Evolutionary conservation across 2,329 filamentous ascomycete species (phyloP).

Genomic region (Neopestalotiopsis sp.): DNA sequence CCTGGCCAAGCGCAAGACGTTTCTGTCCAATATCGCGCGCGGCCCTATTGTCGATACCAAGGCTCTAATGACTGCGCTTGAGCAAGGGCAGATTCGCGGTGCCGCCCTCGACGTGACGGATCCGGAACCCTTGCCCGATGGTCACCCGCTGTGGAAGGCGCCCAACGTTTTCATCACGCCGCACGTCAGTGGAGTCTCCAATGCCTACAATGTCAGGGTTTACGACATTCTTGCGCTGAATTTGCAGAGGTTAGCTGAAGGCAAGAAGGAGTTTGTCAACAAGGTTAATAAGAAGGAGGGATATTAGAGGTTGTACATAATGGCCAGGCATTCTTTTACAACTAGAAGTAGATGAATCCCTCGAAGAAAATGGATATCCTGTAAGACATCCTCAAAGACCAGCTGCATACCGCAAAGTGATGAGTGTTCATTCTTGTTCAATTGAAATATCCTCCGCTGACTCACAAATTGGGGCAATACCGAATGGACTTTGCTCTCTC

Average conservation of each 20-base stretch:
- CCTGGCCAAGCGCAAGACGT: conserved; percentile 47
- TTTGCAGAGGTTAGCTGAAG: conserved; percentile 32
- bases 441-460: no score
- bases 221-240: conserved; percentile 34
- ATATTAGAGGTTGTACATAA: conserved; percentile 25
- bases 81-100: conserved; percentile 46
- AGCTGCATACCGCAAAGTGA: no score
- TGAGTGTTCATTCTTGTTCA: no score
- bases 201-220: conserved; percentile 30
- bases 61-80: conserved; percentile 60
- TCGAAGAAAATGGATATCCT: no score
- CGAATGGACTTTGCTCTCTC: no score
- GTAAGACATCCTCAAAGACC: no score
- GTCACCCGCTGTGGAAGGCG: conserved; percentile 67
- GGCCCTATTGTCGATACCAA: conserved; percentile 44
- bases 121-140: conserved; percentile 68
- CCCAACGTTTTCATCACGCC: conserved; percentile 62
- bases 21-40: conserved; percentile 68
- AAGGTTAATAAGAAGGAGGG: conserved; percentile 35
- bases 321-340: no score
- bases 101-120: conserved; percentile 74
- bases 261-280: conserved; percentile 34
- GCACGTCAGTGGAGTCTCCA: conserved; percentile 36
- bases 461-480: no score
- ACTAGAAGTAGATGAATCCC: no score